Conservation (phyloP, 306 rosid species). For the Prunus davidiana region DNA sequence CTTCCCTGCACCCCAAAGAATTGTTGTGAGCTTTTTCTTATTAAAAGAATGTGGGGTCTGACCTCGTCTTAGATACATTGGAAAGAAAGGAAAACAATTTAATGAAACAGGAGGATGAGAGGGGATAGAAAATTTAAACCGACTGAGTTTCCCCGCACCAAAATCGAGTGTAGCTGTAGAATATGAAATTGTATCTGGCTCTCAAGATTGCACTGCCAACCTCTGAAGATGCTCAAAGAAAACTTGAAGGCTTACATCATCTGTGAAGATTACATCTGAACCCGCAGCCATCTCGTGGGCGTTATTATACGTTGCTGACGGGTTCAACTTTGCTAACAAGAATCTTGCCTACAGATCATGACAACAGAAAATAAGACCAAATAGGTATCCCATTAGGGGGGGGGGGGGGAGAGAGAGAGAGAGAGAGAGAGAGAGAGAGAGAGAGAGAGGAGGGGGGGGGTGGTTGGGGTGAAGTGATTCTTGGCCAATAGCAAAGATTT, state of each 20-base stretch:
- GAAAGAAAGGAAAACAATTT: conserved; percentile 46
- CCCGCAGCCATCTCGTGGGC: conserved; percentile 89
- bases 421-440: too few relatives aligned
- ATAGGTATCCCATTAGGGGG: neutral
- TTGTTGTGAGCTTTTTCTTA: conserved; percentile 36
- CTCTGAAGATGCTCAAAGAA: conserved; percentile 96
- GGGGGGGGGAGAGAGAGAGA: too few relatives aligned
- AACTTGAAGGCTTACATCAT: conserved; percentile 96
- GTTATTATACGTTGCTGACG: conserved; percentile 89
- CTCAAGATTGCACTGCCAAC: conserved; percentile 96
- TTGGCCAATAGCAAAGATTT: too few relatives aligned
- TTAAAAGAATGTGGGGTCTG: conserved; percentile 38
- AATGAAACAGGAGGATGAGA: conserved; percentile 40
- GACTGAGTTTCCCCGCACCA: conserved; percentile 38
- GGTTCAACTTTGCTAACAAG: conserved; percentile 91
- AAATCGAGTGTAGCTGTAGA: conserved; percentile 38
- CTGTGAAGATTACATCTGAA: conserved; percentile 91
- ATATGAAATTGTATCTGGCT: conserved; percentile 29
- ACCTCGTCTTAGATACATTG: conserved; percentile 42
- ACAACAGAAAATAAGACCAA: conserved; percentile 2
- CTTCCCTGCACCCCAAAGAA: conserved; percentile 52
- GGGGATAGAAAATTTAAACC: conserved; percentile 7
- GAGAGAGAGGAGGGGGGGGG: too few relatives aligned
- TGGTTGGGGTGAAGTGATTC: too few relatives aligned
- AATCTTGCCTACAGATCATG: conserved; percentile 76